phyloP scores from a whole-genome alignment of 192 early-diverging fungal genomes.

The Funneliformis geosporum region DNA sequence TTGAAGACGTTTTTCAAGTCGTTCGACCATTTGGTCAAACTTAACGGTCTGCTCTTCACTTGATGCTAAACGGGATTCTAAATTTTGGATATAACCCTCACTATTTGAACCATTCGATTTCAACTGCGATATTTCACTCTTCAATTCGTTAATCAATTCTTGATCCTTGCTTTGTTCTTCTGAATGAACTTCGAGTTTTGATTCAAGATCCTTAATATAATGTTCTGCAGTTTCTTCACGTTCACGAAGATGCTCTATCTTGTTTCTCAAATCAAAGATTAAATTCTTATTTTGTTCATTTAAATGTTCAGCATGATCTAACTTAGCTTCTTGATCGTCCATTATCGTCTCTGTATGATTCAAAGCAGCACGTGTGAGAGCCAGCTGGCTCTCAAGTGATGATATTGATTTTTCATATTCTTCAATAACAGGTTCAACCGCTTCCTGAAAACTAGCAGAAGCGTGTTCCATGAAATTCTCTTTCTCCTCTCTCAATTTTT shows the following conservation, averaged over 20 bases:
- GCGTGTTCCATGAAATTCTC: not conserved
- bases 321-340: constrained; percentile 57
- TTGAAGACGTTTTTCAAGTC: constrained; percentile 14
- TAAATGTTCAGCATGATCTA: constrained; percentile 33
- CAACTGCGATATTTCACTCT: not conserved
- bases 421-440: constrained; percentile 58
- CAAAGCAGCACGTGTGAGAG: constrained; percentile 56
- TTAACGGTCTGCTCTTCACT: constrained; percentile 14
- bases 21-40: not conserved
- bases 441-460: constrained; percentile 38
- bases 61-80: constrained; percentile 36
- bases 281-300: constrained; percentile 20
- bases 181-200: not conserved
- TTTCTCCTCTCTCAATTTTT: constrained; percentile 33
- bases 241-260: constrained; percentile 7
- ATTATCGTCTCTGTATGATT: constrained; percentile 58
- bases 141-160: constrained; percentile 7
- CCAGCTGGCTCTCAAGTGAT: constrained; percentile 60
- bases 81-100: constrained; percentile 34
- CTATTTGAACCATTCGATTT: constrained; percentile 22
- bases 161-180: constrained; percentile 17
- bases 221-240: not conserved
- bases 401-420: constrained; percentile 70
- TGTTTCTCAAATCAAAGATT: constrained; percentile 9
- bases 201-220: constrained; percentile 27